Percentiles rank a stretch among this genome's conserved stretches.
phyloP scores from a whole-genome alignment of 1,139 yeast species.

The Geotrichum armillariae region DNA sequence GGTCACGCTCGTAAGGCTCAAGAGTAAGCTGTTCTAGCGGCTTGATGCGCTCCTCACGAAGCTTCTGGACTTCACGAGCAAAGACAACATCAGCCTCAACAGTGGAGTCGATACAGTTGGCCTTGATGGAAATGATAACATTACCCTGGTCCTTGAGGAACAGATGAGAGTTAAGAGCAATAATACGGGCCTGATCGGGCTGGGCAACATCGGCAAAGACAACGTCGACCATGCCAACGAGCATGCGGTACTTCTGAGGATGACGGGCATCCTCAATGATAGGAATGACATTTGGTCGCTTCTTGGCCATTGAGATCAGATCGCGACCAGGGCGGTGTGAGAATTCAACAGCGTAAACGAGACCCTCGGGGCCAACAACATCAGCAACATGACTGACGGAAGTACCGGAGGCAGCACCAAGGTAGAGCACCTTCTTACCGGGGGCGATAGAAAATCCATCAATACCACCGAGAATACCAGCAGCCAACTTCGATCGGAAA shows the following conservation, averaged over 20 bases:
- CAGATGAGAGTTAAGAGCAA: constrained; percentile 96
- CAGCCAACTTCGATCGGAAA: constrained; percentile 98
- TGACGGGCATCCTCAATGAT: constrained; percentile 99
- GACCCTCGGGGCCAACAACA: constrained; percentile 98
- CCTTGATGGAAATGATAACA: constrained; percentile 36
- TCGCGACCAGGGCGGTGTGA: constrained; percentile 99
- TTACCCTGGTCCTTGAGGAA: constrained; percentile 97
- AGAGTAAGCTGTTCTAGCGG: constrained; percentile 94
- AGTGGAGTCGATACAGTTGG: constrained; percentile 96
- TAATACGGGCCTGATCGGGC: constrained; percentile 99
- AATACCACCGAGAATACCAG: constrained; percentile 98
- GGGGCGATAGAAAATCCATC: constrained; percentile 97
- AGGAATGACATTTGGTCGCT: constrained; percentile 98
- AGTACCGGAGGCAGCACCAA: constrained; percentile 99
- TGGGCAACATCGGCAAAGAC: constrained; percentile 99
- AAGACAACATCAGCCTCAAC: constrained; percentile 92
- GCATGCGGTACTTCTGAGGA: constrained; percentile 99
- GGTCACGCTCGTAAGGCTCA: constrained; percentile 99
- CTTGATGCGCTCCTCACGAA: constrained; percentile 98
- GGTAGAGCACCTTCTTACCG: constrained; percentile 94
- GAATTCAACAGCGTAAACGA: constrained; percentile 98
- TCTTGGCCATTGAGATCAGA: constrained; percentile 98
- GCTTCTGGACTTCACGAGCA: constrained; percentile 96
- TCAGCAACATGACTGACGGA: constrained; percentile 98
- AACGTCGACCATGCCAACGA: constrained; percentile 96